phyloP scores from a whole-genome alignment of 169 alveolate genomes.

The Ichthyophthirius multifiliis region DNA sequence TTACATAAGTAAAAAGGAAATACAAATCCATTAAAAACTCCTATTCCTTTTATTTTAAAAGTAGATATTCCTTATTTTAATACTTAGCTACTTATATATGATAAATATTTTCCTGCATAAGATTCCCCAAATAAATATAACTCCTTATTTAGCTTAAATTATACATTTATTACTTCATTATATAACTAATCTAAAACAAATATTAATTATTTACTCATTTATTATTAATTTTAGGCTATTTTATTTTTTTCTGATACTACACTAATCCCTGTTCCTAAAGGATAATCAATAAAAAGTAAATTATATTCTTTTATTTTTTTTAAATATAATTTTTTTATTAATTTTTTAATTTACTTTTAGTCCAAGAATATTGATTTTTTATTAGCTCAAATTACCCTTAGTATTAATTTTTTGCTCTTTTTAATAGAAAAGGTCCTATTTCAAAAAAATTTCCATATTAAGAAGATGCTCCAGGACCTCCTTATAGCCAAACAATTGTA shows the following conservation, averaged over 20 bases:
- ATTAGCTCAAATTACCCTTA: background rate
- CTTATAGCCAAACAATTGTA: conserved; percentile 29
- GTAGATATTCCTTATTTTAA: no score
- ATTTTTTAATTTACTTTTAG: no score
- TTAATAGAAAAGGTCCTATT: conserved; percentile 15
- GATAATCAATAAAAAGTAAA: conserved; percentile 30
- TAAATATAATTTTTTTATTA: no score
- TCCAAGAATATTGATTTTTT: conserved; percentile 15
- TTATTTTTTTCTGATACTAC: background rate
- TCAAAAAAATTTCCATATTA: conserved; percentile 25
- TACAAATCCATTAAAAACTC: no score
- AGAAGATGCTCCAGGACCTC: conserved; percentile 43
- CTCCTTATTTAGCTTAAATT: background rate
- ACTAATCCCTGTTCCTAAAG: conserved; percentile 29
- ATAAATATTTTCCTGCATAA: conserved; percentile 41
- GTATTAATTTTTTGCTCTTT: background rate
- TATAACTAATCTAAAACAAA: conserved; percentile 9
- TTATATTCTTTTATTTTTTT: conserved; percentile 17
- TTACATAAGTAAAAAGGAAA: no score
- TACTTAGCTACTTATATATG: background rate
- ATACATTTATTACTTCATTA: background rate
- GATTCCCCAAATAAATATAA: conserved; percentile 37
- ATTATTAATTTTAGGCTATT: background rate
- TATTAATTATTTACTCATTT: background rate
- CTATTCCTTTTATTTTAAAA: no score